A percentile compares a stretch with the other conserved stretches of the same genome.
phyloP scores from a whole-genome alignment of 2,329 filamentous ascomycete species.

The Cryphonectria naterciae region DNA sequence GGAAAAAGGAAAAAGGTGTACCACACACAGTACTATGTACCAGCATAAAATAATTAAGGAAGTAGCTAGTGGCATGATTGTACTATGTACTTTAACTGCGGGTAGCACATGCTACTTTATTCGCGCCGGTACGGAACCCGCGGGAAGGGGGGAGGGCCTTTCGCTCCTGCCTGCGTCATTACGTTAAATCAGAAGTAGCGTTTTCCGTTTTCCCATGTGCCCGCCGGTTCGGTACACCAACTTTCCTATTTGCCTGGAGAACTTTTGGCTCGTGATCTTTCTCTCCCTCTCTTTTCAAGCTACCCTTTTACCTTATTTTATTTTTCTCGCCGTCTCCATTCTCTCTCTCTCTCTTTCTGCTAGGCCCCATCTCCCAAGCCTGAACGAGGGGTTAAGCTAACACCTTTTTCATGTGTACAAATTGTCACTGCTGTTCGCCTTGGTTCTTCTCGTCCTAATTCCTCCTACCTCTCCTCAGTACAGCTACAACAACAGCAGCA shows the following conservation, averaged over 20 bases:
- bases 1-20: neutral
- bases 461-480: neutral
- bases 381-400: no score
- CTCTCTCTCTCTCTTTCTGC: neutral
- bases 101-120: neutral
- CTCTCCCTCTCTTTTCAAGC: neutral
- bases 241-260: neutral
- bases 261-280: neutral
- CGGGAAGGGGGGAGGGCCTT: neutral
- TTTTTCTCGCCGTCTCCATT: neutral
- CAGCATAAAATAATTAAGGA: neutral
- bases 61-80: neutral
- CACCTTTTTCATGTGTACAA: neutral
- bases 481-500: neutral
- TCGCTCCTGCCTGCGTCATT: slow-evolving; percentile 8
- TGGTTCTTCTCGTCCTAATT: neutral
- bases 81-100: neutral
- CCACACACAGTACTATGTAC: neutral
- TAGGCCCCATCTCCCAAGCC: no score
- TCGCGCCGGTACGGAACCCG: neutral
- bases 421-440: neutral
- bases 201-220: neutral
- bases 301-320: neutral
- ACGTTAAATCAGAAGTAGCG: neutral
- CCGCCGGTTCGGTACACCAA: neutral